Evolutionary conservation across 495 filamentous ascomycete genomes (phyloP).

Genomic region (Diplogelasinospora grovesii): DNA sequence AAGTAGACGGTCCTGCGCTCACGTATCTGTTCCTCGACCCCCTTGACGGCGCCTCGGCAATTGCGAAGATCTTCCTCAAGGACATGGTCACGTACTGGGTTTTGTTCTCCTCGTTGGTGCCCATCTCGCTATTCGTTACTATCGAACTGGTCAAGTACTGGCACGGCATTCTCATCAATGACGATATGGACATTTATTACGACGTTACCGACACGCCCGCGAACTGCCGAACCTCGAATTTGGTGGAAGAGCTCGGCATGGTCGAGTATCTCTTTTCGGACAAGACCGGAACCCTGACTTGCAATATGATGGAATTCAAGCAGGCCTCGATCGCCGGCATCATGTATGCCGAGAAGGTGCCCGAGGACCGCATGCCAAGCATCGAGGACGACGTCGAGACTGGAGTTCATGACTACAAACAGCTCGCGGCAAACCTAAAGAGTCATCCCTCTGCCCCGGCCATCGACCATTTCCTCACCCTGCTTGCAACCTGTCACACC

Average conservation of each 20-base stretch:
- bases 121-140: conserved; percentile 96
- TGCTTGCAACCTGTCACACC: conserved; percentile 91
- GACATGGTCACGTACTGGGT: conserved; percentile 99
- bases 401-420: conserved; percentile 84
- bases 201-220: conserved; percentile 92
- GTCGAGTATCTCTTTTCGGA: conserved; percentile 99
- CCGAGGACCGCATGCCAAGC: conserved; percentile 82
- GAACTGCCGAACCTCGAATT: conserved; percentile 88
- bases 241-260: conserved; percentile 96
- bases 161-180: conserved; percentile 94
- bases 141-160: conserved; percentile 97
- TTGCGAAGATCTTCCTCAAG: conserved; percentile 77
- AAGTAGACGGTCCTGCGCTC: conserved; percentile 51
- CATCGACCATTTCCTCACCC: conserved; percentile 84
- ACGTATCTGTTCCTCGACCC: conserved; percentile 61
- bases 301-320: conserved; percentile 99
- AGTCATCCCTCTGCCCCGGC: conserved; percentile 57
- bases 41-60: conserved; percentile 35
- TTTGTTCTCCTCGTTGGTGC: conserved; percentile 93
- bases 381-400: conserved; percentile 66
- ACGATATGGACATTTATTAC: conserved; percentile 97
- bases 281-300: conserved; percentile 98
- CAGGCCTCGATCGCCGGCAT: conserved; percentile 89
- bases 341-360: conserved; percentile 87
- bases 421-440: conserved; percentile 63